Evolutionary conservation across 129 eudicot species (phyloP), one percentile per base, ranked within the genome.

Genomic region (Centrapalus pauciflorus): DNA sequence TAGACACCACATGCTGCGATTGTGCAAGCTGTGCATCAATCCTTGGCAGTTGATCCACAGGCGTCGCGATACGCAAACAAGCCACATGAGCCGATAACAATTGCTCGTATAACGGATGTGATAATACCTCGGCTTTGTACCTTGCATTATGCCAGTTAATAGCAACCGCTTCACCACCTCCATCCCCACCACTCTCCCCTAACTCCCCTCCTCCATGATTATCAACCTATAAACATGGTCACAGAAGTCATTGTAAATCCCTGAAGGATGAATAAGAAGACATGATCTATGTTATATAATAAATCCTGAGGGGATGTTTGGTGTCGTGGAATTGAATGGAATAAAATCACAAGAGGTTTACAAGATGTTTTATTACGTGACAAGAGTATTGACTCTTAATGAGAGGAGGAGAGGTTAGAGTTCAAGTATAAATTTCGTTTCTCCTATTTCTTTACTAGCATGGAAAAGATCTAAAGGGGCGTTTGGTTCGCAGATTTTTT

Each of bases 31-130:
- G 97, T 10, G 95, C 95, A 43, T 90, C 97, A 13, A 90, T 90
- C 70, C 95, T 75, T 3, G 95, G 97, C 76, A 90, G 66, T 80
- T 90, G 97, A 80, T 90, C 95, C 38, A 90, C 95, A 26, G 97
- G 97, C 2, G 97, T 90, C 0, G 95, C 97, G 11, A 90, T 84
- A 10, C 95, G 67, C 49, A 90, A 48, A 65, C 97, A 90, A 48
- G 97, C 76, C 23, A 86, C 95, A 29, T 90, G 97, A 7, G 95
- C 95, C 4, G 95, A 83, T 61, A 90, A 62, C 71, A 90, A 66
- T 78, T 90, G 95, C 51, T 84, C 97, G 66, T 81, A 90, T 1
- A 90, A 58, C 13, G 95, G 95, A 70, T 90, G 97, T 20, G 81
- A 37, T 25, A 86, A 11, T 20, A 90, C 79, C 63, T 90, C 97